phyloP scores from a whole-genome alignment of 495 filamentous ascomycete genomes.

The Hyaloscypha bicolor region DNA sequence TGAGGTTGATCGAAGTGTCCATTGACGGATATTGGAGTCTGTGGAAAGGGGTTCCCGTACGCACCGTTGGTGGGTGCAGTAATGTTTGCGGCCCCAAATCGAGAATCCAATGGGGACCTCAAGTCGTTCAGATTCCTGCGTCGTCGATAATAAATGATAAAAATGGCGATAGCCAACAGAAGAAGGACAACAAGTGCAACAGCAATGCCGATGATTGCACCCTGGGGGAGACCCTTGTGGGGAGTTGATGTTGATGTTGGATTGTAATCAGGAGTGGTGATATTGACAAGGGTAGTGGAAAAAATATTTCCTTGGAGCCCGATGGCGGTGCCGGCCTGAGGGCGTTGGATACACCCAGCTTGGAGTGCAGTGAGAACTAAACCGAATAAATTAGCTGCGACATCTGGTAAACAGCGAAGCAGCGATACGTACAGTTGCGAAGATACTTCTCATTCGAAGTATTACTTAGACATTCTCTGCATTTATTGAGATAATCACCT shows the following conservation, averaged over 20 bases:
- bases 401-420: neutral
- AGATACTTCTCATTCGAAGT: slow-evolving; percentile 13
- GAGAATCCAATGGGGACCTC: slow-evolving; percentile 21
- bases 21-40: neutral
- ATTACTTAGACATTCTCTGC: slow-evolving; percentile 17
- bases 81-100: slow-evolving; percentile 29
- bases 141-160: slow-evolving; percentile 49
- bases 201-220: slow-evolving; percentile 51
- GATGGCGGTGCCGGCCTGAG: slow-evolving; percentile 40
- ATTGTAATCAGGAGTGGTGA: slow-evolving; percentile 38
- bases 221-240: slow-evolving; percentile 41
- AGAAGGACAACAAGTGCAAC: slow-evolving; percentile 46
- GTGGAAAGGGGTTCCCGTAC: slow-evolving; percentile 18
- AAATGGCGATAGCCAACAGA: slow-evolving; percentile 43
- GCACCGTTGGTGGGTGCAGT: slow-evolving; percentile 24
- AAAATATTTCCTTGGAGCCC: slow-evolving; percentile 54
- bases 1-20: neutral
- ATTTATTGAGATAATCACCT: neutral
- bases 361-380: slow-evolving; percentile 46
- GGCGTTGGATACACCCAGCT: slow-evolving; percentile 48
- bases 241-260: slow-evolving; percentile 26
- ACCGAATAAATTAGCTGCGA: neutral
- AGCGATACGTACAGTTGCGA: slow-evolving; percentile 18
- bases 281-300: slow-evolving; percentile 41
- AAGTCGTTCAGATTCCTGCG: slow-evolving; percentile 24